These are phyloP conservation scores for Arxiozyma bovina DNA, from an alignment of 1,139 yeast genomes.

Conservation along the genomic window DNA sequence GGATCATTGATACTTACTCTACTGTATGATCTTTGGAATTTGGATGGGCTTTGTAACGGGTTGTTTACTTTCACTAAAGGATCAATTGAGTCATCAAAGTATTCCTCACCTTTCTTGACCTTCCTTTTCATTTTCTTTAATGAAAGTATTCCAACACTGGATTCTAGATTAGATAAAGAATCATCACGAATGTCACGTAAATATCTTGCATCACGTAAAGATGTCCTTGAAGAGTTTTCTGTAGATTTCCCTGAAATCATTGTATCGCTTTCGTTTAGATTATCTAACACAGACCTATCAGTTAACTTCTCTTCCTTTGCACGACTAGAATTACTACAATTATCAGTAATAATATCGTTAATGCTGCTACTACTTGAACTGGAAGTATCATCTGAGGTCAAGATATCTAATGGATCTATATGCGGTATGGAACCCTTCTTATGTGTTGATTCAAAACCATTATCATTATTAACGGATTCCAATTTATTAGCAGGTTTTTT, in stretches of 20 bases:
- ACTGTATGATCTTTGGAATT: constrained; percentile 6
- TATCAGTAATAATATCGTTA: background rate
- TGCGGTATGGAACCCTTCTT: background rate
- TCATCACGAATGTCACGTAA: background rate
- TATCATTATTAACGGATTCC: background rate
- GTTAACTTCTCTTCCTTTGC: background rate
- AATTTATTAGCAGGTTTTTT: background rate
- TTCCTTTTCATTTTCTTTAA: constrained; percentile 23
- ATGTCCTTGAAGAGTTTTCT: constrained; percentile 1
- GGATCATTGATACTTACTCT: constrained; percentile 3
- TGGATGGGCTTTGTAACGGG: constrained; percentile 9
- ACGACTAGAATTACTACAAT: background rate
- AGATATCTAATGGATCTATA: background rate
- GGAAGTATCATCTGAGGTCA: background rate
- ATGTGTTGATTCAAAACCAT: background rate
- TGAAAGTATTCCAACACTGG: constrained; percentile 26
- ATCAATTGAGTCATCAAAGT: constrained; percentile 22
- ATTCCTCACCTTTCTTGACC: constrained; percentile 18
- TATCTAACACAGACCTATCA: background rate
- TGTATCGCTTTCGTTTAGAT: background rate
- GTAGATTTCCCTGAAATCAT: background rate
- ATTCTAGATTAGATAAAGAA: constrained; percentile 9
- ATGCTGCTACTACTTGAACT: constrained; percentile 3
- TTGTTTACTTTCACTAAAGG: constrained; percentile 17
- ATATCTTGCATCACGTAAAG: background rate